Evolutionary conservation across 306 rosid species (phyloP).

Genomic region (Medicago lupulina): DNA sequence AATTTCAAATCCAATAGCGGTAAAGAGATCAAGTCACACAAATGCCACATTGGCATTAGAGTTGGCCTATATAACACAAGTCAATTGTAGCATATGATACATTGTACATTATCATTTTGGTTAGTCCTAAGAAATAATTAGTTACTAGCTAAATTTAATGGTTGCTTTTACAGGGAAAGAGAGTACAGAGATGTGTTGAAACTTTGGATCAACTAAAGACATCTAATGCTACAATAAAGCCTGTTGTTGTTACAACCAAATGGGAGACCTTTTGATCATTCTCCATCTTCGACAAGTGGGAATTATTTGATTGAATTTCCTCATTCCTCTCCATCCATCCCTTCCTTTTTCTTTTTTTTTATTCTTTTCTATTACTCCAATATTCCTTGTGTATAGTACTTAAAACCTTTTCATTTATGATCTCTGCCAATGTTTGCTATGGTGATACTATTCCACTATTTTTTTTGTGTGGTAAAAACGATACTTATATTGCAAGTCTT

Average conservation of each 20-base stretch:
- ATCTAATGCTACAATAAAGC: constrained; percentile 66
- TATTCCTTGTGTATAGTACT: constrained; percentile 25
- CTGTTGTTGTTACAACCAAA: constrained; percentile 68
- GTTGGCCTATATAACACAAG: too few species aligned
- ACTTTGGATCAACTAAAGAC: constrained; percentile 66
- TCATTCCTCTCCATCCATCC: neutral
- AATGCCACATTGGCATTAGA: too few species aligned
- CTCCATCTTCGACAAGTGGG: constrained; percentile 41
- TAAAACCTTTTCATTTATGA: constrained; percentile 2
- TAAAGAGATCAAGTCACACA: too few species aligned
- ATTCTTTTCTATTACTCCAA: neutral
- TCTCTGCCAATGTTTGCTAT: constrained; percentile 33
- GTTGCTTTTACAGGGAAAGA: constrained; percentile 61
- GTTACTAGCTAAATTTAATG: neutral
- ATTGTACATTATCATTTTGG: neutral
- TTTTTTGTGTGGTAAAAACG: constrained; percentile 14
- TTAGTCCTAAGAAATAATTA: neutral
- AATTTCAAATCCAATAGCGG: too few species aligned
- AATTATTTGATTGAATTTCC: constrained; percentile 44
- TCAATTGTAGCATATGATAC: too few species aligned
- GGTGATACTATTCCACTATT: neutral
- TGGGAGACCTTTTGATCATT: constrained; percentile 81
- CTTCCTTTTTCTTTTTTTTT: neutral
- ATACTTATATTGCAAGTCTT: neutral
- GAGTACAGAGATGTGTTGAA: constrained; percentile 84